Evolutionary conservation across 2,329 filamentous ascomycete species (phyloP), one percentile per base, ranked within the genome.

Genomic region (Elsinoe ampelina): DNA sequence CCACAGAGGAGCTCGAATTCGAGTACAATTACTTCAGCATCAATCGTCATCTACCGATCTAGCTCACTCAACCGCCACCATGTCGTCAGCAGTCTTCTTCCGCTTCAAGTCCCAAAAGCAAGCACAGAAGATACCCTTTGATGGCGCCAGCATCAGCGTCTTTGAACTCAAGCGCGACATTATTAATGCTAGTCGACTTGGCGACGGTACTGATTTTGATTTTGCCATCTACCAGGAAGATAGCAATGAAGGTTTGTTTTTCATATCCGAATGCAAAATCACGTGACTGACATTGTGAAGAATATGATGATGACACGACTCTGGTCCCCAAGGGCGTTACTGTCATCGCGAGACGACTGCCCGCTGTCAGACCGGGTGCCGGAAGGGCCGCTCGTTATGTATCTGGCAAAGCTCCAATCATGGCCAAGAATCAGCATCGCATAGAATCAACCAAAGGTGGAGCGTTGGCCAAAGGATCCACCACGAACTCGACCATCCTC

Each of bases 41-140:
- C 26, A 30, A 30, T 8, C 26, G 26, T 39, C 11, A 39, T n/a
- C 13, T 39, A 39, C 36, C 36, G 36, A 39, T 39, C 36, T 39
- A 6, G 13, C 42, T 34, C 30, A 35, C 26, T 30, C 26, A 8
- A 30, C 13, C 20, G 26, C 34, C 39, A 83, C 68, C 68, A 96
- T 96, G 91, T 83, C 89, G 70, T 95, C 93, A 58, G 97, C 91
- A 63, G 93, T 98, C 69, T 97, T 96, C 76, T 98, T 96, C 87
- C 95, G 95, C 77, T 98, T 98, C 85, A 97, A 96, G 77, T 97
- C 92, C 65, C 90, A 95, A 71, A 96, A 90, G 77, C 93, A 97
- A 70, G 89, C 90, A 59, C 89, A 89, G 58, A 84, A 91, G 68
- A 90, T 98, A 67, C 88, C 91, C 68, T 97, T 98, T 72, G 92